These are phyloP conservation scores for Austroboletus niveus DNA, from an alignment of 1,284 basidiomycete species.

Conservation along the genomic window DNA sequence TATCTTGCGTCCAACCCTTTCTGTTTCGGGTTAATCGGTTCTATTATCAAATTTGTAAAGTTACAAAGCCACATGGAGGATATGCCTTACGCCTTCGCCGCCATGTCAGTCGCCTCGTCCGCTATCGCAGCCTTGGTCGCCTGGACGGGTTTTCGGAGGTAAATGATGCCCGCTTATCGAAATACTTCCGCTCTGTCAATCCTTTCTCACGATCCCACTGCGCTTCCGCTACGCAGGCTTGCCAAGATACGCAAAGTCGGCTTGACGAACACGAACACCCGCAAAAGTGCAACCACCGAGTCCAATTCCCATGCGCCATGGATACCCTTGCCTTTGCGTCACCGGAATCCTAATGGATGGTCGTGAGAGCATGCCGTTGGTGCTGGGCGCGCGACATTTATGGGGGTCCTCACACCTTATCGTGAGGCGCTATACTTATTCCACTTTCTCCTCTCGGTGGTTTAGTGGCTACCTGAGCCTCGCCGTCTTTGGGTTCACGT, in stretches of 20 bases:
- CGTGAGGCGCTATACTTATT: conserved; percentile 1
- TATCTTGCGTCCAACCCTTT: conserved; percentile 16
- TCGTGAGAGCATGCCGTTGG: conserved; percentile 32
- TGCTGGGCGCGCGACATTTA: neutral
- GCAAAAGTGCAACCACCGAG: conserved; percentile 17
- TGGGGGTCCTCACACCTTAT: conserved; percentile 10
- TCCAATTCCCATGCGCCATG: conserved; percentile 40
- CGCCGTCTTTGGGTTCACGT: conserved; percentile 9
- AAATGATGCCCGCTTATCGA: conserved; percentile 18
- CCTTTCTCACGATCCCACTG: conserved; percentile 2
- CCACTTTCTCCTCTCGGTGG: neutral
- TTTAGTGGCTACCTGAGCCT: too few relatives aligned
- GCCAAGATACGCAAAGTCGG: conserved; percentile 52
- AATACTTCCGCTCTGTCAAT: conserved; percentile 1
- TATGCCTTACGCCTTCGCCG: conserved; percentile 66
- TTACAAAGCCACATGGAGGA: conserved; percentile 68
- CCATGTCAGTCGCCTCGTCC: conserved; percentile 56
- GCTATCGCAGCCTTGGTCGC: conserved; percentile 55
- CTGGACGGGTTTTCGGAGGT: conserved; percentile 63
- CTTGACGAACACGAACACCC: conserved; percentile 40
- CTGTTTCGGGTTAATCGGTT: conserved; percentile 21
- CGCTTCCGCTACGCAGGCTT: conserved; percentile 32
- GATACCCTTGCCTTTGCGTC: conserved; percentile 58
- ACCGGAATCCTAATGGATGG: conserved; percentile 52
- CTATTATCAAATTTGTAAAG: conserved; percentile 37